Percentiles rank a stretch among this genome's conserved stretches.
These are phyloP conservation scores for Lumnitzera racemosa DNA, from an alignment of 345 rosid species.

Conservation along the genomic window DNA sequence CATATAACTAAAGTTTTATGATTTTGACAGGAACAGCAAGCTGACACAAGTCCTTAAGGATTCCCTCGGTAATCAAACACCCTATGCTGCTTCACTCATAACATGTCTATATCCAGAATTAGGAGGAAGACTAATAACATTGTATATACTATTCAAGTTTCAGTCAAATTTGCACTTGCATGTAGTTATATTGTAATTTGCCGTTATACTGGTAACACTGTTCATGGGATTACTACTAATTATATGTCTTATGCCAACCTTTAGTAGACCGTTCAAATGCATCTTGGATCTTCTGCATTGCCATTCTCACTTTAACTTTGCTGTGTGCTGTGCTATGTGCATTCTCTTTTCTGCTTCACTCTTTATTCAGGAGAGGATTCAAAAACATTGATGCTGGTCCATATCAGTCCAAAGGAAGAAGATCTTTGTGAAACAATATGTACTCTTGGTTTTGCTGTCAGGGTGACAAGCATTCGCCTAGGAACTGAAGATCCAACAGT, in stretches of 20 bases:
- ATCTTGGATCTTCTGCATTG: neutral
- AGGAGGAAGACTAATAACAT: neutral
- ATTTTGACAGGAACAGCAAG: constrained; percentile 71
- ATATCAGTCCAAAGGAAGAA: constrained; percentile 74
- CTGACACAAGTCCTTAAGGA: constrained; percentile 79
- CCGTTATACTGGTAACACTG: too few species aligned
- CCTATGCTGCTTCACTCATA: neutral
- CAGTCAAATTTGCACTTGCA: neutral
- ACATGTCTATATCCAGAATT: neutral
- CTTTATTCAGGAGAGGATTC: constrained; percentile 58
- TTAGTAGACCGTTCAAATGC: neutral
- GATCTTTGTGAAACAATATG: constrained; percentile 79
- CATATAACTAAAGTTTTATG: constrained; percentile 4
- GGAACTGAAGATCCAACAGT: constrained; percentile 48
- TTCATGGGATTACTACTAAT: neutral
- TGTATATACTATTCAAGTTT: neutral
- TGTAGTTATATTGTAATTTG: too few species aligned
- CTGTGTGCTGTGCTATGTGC: neutral
- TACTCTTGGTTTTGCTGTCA: constrained; percentile 61
- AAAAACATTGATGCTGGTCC: constrained; percentile 77
- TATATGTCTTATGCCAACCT: neutral
- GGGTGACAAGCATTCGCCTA: constrained; percentile 58
- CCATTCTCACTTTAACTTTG: neutral
- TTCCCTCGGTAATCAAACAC: constrained; percentile 50
- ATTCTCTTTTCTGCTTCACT: too few species aligned